Evolutionary conservation across 768 basidiomycete species (phyloP).

Genomic region (Podaxis sp.): DNA sequence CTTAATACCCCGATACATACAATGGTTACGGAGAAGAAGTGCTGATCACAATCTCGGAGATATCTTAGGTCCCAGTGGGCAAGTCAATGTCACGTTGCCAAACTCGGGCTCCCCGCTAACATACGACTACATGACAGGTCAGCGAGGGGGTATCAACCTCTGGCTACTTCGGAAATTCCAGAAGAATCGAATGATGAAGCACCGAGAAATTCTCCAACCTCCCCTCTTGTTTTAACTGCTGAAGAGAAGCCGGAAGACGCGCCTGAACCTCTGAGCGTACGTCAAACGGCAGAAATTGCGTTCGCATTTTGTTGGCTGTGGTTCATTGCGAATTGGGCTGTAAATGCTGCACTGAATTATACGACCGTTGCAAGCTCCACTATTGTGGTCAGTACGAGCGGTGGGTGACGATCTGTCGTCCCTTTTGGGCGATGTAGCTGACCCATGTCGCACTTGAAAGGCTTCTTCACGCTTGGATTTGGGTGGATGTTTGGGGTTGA

Average conservation of each 20-base stretch:
- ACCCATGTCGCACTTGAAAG: slow-evolving; percentile 34
- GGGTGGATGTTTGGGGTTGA: slow-evolving; percentile 86
- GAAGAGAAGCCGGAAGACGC: slow-evolving; percentile 17
- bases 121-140: slow-evolving; percentile 9
- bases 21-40: slow-evolving; percentile 20
- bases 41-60: not conserved
- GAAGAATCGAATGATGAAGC: not conserved
- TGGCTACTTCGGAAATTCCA: slow-evolving; percentile 18
- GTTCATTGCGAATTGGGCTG: slow-evolving; percentile 92
- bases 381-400: slow-evolving; percentile 85
- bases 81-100: not conserved
- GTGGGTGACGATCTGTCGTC: slow-evolving; percentile 40
- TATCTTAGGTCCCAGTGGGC: not conserved
- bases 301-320: slow-evolving; percentile 83
- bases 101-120: not conserved
- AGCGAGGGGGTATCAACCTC: slow-evolving; percentile 24
- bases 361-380: slow-evolving; percentile 96
- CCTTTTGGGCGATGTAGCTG: no score
- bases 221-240: not conserved
- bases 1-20: slow-evolving; percentile 29
- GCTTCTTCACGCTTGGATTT: slow-evolving; percentile 89
- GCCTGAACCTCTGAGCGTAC: slow-evolving; percentile 26
- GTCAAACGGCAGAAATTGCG: slow-evolving; percentile 79
- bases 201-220: not conserved
- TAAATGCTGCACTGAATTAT: slow-evolving; percentile 82